Evolutionary conservation across 1,139 yeast species (phyloP), one percentile per base, ranked within the genome.

Genomic region (Candida gigantensis): DNA sequence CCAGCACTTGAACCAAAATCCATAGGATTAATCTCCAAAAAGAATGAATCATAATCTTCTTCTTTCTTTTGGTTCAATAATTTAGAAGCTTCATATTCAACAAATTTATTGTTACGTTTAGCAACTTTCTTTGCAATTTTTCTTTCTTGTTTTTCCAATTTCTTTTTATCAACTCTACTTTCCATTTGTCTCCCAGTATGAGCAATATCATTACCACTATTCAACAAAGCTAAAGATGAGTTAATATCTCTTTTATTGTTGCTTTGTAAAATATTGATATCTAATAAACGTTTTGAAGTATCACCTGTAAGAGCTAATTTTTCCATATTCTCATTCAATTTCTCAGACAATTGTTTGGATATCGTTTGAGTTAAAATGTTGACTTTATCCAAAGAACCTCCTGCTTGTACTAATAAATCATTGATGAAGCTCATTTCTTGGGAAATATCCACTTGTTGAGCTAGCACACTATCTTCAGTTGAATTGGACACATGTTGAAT

Each of bases 91-190:
- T 92, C 98, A 62, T 92, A 92, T 53, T 83, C 71, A 51, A 88
- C 95, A 53, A 86, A 86, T 56, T 83, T 81, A 60, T 85, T 85
- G 52, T 86, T 86, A 60, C 97, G 81, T 69, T 92, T 90, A 32
- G 96, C 97, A 48, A 90, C 90, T 64, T 92, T 92, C 56, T 92
- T 89, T 25, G 97, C 97, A 59, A 92, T 90, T 71, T 92, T 92
- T 55, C 90, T 79, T 68, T 92, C 98, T 42, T 96, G 98, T 65
- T 92, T 92, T 58, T 90, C 97, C 57, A 92, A 78, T 63, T 92
- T 92, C 80, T 89, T 90, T 72, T 84, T 85, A 61, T 92, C 98
- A 34, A 92, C 99, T 56, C 95, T 79, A 39, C 94, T 82, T 60
- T 92, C 97, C 68, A 89, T 84, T 52, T 84, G 82, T 63, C 96